A percentile compares a stretch with the other conserved stretches of the same genome.
phyloP scores from a whole-genome alignment of 1,284 basidiomycete species.

The Pseudozyma tsukubaensis region DNA sequence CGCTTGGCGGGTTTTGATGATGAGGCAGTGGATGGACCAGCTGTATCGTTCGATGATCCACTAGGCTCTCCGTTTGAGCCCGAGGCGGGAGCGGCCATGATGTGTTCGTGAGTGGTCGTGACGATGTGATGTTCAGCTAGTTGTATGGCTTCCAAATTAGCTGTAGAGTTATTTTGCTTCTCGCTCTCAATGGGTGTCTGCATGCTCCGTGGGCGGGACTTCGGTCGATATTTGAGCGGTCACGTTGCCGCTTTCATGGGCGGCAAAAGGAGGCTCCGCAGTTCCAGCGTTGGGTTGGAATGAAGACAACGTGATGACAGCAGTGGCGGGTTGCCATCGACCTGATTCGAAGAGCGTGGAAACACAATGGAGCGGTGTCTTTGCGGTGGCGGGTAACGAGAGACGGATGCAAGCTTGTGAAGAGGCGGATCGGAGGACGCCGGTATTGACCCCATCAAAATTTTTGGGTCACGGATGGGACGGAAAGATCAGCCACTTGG shows the following conservation, averaged over 20 bases:
- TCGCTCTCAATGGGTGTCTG: no score
- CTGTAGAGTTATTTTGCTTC: not conserved
- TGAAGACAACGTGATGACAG: no score
- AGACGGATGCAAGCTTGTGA: not conserved
- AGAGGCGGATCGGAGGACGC: conserved; percentile 14
- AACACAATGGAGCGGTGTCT: not conserved
- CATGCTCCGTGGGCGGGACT: not conserved
- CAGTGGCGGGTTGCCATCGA: not conserved
- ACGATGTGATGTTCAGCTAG: not conserved
- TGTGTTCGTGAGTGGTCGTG: not conserved
- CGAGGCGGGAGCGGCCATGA: conserved; percentile 8
- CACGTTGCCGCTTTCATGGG: conserved; percentile 1
- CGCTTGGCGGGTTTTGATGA: conserved; percentile 26
- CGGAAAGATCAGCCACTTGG: conserved; percentile 13
- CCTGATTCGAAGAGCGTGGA: not conserved
- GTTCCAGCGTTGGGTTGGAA: not conserved
- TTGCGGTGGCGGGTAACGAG: no score
- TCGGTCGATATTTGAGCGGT: conserved; percentile 18
- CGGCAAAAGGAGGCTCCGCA: not conserved
- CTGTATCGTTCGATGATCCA: conserved; percentile 11
- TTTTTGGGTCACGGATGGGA: conserved; percentile 3
- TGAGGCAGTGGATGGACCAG: conserved; percentile 4
- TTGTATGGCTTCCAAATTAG: not conserved
- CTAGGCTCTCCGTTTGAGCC: conserved; percentile 26
- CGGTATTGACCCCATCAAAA: not conserved